A percentile compares a stretch with the other conserved stretches of the same genome.
phyloP scores from a whole-genome alignment of 2,329 filamentous ascomycete species.

The Blumeria hordei region DNA sequence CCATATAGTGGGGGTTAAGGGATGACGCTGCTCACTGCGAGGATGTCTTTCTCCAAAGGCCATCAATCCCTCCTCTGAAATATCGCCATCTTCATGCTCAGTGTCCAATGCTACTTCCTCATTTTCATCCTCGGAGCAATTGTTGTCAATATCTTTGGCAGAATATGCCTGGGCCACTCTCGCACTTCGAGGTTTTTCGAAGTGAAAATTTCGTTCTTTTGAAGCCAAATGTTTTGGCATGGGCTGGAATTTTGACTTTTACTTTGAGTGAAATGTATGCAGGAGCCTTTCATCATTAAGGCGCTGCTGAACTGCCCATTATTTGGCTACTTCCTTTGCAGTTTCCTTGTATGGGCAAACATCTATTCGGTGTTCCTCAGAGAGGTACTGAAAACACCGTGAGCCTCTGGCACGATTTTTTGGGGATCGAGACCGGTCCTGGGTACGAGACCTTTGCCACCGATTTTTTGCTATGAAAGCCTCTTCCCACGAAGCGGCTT shows the following conservation, averaged over 20 bases:
- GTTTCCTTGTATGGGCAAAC: background rate
- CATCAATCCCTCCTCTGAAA: background rate
- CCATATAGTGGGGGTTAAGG: background rate
- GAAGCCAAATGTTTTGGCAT: background rate
- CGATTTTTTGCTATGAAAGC: background rate
- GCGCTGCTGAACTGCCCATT: background rate
- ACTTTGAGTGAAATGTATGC: background rate
- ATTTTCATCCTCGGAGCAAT: background rate
- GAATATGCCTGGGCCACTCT: background rate
- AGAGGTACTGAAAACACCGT: background rate
- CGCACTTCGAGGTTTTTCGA: background rate
- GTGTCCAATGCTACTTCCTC: background rate
- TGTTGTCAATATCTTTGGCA: background rate
- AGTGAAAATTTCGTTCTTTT: background rate
- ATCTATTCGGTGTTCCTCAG: background rate
- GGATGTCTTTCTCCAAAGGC: background rate
- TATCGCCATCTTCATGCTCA: background rate
- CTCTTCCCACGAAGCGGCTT: background rate
- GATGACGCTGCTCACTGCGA: background rate
- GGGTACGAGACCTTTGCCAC: background rate
- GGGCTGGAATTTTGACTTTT: background rate
- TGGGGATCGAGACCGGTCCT: background rate
- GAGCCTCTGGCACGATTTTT: background rate
- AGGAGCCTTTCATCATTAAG: background rate
- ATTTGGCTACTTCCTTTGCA: background rate